Conservation (phyloP, 768 basidiomycete genomes). For the Tricholoma flavovirens region DNA sequence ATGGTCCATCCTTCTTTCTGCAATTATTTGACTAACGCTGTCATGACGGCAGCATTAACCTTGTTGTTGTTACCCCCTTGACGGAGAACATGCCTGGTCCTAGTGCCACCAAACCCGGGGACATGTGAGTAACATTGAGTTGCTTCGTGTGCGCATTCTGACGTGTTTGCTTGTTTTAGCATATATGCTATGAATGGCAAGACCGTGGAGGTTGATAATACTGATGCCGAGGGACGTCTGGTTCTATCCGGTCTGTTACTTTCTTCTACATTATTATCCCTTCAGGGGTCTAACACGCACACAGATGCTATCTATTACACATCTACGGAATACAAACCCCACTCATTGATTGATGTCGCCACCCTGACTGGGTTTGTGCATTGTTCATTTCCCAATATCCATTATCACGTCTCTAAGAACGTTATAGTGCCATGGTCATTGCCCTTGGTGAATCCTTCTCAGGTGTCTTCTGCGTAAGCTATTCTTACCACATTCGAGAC, state of each 20-base stretch:
- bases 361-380: constrained; percentile 68
- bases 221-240: constrained; percentile 78
- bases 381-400: too few relatives aligned
- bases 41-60: constrained; percentile 51
- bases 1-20: constrained; percentile 21
- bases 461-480: constrained; percentile 70
- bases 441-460: constrained; percentile 74
- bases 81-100: constrained; percentile 84
- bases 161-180: constrained; percentile 27
- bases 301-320: constrained; percentile 82
- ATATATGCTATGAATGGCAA: constrained; percentile 88
- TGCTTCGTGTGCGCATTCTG: neutral
- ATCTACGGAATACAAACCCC: constrained; percentile 69
- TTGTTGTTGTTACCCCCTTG: constrained; percentile 67
- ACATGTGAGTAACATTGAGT: constrained; percentile 49
- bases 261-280: neutral
- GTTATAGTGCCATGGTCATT: constrained; percentile 56
- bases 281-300: neutral
- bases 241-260: constrained; percentile 55
- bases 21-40: neutral
- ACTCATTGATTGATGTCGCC: constrained; percentile 82
- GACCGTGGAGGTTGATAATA: constrained; percentile 82
- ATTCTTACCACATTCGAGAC: neutral
- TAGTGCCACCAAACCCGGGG: constrained; percentile 75
- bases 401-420: neutral